phyloP scores from a whole-genome alignment of 345 rosid species.

The Melastoma malabathricum region DNA sequence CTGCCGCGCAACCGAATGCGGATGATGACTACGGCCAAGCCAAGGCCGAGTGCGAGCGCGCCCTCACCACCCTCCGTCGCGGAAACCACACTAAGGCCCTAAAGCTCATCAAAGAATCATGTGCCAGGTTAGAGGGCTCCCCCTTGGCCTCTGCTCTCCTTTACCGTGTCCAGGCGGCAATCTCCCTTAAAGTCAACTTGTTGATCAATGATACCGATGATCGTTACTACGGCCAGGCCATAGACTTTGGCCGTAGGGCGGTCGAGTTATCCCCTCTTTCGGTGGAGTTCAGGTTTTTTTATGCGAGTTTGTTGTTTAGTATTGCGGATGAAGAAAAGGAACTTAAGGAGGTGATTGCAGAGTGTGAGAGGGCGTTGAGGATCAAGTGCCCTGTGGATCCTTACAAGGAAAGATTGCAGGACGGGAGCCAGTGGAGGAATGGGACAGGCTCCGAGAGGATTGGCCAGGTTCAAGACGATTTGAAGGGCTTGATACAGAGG shows the following conservation, averaged over 20 bases:
- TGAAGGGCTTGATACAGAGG: slow-evolving; percentile 59
- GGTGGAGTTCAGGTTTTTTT: slow-evolving; percentile 68
- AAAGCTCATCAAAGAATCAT: slow-evolving; percentile 65
- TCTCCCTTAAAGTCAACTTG: slow-evolving; percentile 54
- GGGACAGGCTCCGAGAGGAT: slow-evolving; percentile 58
- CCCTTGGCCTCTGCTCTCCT: slow-evolving; percentile 45
- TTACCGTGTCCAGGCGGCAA: slow-evolving; percentile 70
- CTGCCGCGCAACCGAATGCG: slow-evolving; percentile 5
- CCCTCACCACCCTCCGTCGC: slow-evolving; percentile 61
- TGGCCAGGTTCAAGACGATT: slow-evolving; percentile 62
- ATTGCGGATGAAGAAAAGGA: slow-evolving; percentile 70
- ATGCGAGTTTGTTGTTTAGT: slow-evolving; percentile 71
- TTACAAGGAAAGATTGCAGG: slow-evolving; percentile 72
- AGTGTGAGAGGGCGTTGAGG: slow-evolving; percentile 77
- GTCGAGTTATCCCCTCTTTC: slow-evolving; percentile 64
- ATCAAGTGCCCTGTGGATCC: slow-evolving; percentile 75
- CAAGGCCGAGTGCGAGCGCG: slow-evolving; percentile 77
- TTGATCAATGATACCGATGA: slow-evolving; percentile 58
- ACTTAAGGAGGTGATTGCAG: slow-evolving; percentile 67
- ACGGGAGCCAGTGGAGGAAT: slow-evolving; percentile 70
- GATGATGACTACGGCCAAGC: slow-evolving; percentile 21
- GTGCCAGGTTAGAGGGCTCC: slow-evolving; percentile 40
- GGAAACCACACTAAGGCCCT: slow-evolving; percentile 83
- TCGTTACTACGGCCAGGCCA: slow-evolving; percentile 49
- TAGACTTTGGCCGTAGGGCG: slow-evolving; percentile 62